These are phyloP conservation scores for Pseudogymnoascus pannorum DNA, from an alignment of 2,329 filamentous ascomycete genomes.

Conservation along the genomic window DNA sequence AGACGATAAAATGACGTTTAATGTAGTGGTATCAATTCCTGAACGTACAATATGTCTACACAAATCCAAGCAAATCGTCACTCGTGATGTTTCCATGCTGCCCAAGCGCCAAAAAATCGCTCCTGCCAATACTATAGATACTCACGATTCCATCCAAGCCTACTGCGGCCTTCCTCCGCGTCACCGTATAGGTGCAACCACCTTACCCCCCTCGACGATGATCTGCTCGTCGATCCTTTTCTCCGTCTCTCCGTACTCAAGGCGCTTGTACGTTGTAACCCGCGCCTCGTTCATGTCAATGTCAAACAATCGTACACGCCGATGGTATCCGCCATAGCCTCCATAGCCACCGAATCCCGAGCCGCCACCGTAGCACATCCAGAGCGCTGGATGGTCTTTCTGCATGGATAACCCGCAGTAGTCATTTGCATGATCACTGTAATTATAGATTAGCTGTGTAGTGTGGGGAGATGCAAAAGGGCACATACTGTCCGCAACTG, in stretches of 20 bases:
- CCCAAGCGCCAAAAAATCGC: constrained; percentile 1
- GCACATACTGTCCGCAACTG: constrained; percentile 77
- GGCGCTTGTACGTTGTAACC: constrained; percentile 85
- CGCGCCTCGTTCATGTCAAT: constrained; percentile 85
- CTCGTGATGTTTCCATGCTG: constrained; percentile 2
- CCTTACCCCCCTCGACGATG: constrained; percentile 55
- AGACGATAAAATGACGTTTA: background rate
- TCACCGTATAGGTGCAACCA: constrained; percentile 15
- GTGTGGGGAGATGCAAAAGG: constrained; percentile 11
- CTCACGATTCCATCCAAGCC: background rate
- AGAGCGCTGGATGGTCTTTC: constrained; percentile 56
- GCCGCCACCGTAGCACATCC: constrained; percentile 98
- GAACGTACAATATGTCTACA: constrained; percentile 5
- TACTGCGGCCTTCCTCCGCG: background rate
- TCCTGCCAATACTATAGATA: background rate
- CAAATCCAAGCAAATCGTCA: constrained; percentile 3
- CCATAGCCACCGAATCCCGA: constrained; percentile 92
- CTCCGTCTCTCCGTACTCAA: constrained; percentile 58
- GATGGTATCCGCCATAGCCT: constrained; percentile 78
- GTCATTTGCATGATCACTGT: constrained; percentile 88
- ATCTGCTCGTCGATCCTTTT: constrained; percentile 55
- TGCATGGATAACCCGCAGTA: constrained; percentile 67
- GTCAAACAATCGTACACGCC: constrained; percentile 82
- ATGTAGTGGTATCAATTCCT: constrained; percentile 2
- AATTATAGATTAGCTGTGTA: constrained; percentile 17